Conservation (phyloP, 2,329 filamentous ascomycete genomes). For the Blumeriella jaapii region DNA sequence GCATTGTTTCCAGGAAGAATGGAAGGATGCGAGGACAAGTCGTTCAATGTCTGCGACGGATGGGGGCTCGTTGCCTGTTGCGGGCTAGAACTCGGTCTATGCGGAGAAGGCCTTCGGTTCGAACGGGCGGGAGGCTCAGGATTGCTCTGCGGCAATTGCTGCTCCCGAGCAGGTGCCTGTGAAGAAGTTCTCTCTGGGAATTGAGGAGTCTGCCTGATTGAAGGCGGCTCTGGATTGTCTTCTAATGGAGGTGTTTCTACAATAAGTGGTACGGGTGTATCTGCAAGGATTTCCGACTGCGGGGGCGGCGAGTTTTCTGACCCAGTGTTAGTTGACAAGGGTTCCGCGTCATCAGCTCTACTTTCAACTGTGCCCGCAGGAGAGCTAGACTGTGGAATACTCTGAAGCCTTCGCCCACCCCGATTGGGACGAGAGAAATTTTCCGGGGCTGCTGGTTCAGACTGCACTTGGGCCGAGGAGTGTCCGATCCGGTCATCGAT, state of each 20-base stretch:
- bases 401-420: constrained; percentile 20
- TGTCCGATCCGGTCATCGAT: constrained; percentile 31
- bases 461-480: constrained; percentile 49
- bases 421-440: constrained; percentile 50
- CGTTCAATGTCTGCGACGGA: constrained; percentile 32
- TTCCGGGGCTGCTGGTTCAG: constrained; percentile 50
- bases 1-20: constrained; percentile 57
- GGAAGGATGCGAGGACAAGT: constrained; percentile 55
- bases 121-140: constrained; percentile 39
- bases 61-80: constrained; percentile 17
- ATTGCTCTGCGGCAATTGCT: constrained; percentile 23
- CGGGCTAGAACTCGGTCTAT: constrained; percentile 23
- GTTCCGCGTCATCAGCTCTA: constrained; percentile 10
- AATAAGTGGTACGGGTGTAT: constrained; percentile 41
- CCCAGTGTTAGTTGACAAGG: no score
- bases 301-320: no score
- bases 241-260: constrained; percentile 48
- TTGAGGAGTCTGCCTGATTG: constrained; percentile 14
- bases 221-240: constrained; percentile 15
- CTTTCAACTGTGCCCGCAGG: constrained; percentile 7
- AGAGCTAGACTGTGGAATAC: constrained; percentile 12
- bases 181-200: constrained; percentile 45
- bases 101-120: constrained; percentile 30
- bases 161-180: constrained; percentile 28
- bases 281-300: no score